Evolutionary conservation across 192 early-diverging fungal species (phyloP), one percentile per base, ranked within the genome.

Genomic region (Backusella sp.): DNA sequence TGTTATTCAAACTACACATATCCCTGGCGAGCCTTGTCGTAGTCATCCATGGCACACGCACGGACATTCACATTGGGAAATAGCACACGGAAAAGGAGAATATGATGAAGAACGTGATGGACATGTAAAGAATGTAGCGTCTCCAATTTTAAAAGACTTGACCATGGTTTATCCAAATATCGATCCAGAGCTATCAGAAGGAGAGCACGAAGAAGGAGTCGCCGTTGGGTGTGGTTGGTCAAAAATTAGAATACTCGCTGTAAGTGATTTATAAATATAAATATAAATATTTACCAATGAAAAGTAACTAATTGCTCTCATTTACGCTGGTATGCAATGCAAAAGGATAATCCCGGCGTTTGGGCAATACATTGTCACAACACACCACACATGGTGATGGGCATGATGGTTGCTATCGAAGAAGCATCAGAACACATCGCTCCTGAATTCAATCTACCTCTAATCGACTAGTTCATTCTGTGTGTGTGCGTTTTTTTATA

Each of bases 321-420:
- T 49, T 49, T 52, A 41, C 42, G 12, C 19, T 53, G 11, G 4
- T 76, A 12, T 59, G 30, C 30, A 46, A 32, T 17, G 23, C 26
- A 65, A 62, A 52, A 72, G 73, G 81, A 82, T 69, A 82, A 82
- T 75, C 72, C 81, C 42, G 77, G 81, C 15, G 19, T 76, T 23
- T 82, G 81, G 81, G 66, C 73, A 11, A 68, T 79, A 11, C 81
- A 82, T 53, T 82, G 77, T 73, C 81, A 82, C 21, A 76, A 73
- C 28, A 79, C 77, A 14, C 73, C 77, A n/a, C 81, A 82, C 59
- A 82, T 82, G 81, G 35, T 82, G 53, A 82, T 82, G 76, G 81
- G 81, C 1, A 82, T 78, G 81, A 56, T 68, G 66, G 7, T 80
- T 53, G 73, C 76, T 17, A 56, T 80, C 12, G 79, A 80, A 73